A percentile compares a stretch with the other conserved stretches of the same genome.
Conservation (phyloP, 345 rosid species). For the Eucalyptus tenuipes region DNA sequence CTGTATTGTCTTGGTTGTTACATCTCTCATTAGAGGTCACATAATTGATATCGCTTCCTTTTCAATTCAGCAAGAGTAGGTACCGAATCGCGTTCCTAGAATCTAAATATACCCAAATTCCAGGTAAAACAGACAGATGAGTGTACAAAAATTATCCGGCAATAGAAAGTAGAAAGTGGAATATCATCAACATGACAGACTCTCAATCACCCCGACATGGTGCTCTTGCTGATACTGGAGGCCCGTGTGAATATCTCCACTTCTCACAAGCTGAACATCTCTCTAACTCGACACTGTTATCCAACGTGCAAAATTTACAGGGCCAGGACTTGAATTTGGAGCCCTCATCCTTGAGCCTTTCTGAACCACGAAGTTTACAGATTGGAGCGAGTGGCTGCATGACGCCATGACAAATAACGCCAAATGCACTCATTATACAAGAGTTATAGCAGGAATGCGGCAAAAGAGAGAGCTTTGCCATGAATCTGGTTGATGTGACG, state of each 20-base stretch:
- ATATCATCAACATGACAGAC: not conserved
- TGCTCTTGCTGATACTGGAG: slow-evolving; percentile 41
- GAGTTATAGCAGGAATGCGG: not conserved
- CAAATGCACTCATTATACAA: not conserved
- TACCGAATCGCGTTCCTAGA: not conserved
- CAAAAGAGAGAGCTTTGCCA: not conserved
- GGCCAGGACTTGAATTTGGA: slow-evolving; percentile 42
- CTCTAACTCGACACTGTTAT: slow-evolving; percentile 33
- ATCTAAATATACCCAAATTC: not conserved
- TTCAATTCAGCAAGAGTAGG: not conserved
- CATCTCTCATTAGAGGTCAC: not conserved
- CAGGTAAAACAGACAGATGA: not conserved
- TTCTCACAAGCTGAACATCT: too few relatives aligned
- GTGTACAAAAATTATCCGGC: not conserved
- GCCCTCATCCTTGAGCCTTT: slow-evolving; percentile 35
- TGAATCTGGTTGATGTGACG: not conserved
- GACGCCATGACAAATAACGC: not conserved
- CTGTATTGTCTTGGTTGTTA: not conserved
- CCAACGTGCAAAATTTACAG: slow-evolving; percentile 66
- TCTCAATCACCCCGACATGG: slow-evolving; percentile 48
- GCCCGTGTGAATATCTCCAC: slow-evolving; percentile 66
- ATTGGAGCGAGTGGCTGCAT: slow-evolving; percentile 51
- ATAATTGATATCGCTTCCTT: not conserved
- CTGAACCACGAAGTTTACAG: slow-evolving; percentile 38
- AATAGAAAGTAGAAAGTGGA: not conserved